These are phyloP conservation scores for Zoysia pacifica DNA, from an alignment of 176 grass and related monocot genomes.

Conservation along the genomic window DNA sequence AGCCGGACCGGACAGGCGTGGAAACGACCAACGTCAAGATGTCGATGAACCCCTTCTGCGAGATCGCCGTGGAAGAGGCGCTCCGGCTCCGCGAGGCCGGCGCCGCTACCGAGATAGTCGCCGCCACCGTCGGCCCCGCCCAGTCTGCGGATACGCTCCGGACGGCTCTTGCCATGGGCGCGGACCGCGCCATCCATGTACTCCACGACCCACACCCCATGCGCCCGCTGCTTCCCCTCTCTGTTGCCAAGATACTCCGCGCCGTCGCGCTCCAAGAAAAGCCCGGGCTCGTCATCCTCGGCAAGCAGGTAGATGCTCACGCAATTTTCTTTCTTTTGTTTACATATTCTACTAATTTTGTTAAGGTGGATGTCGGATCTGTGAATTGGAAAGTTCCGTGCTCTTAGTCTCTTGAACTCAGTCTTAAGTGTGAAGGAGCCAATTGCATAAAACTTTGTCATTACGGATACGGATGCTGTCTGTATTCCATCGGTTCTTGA, in stretches of 20 bases:
- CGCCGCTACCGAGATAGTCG: conserved; percentile 66
- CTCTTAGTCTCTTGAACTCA: background rate
- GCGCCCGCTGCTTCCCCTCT: conserved; percentile 71
- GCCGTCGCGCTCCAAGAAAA: conserved; percentile 68
- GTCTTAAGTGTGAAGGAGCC: background rate
- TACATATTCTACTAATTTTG: background rate
- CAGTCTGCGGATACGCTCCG: conserved; percentile 86
- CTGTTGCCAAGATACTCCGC: conserved; percentile 75
- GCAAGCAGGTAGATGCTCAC: conserved; percentile 69
- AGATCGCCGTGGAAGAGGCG: conserved; percentile 92
- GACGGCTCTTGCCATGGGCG: conserved; percentile 93
- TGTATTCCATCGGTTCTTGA: background rate
- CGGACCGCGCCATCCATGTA: conserved; percentile 84
- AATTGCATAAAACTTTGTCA: background rate
- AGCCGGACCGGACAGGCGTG: conserved; percentile 69
- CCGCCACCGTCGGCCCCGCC: conserved; percentile 70
- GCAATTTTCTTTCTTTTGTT: background rate
- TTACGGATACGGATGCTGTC: background rate
- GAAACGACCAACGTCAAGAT: conserved; percentile 86
- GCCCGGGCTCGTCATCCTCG: conserved; percentile 74
- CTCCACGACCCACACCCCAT: conserved; percentile 44
- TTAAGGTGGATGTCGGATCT: background rate
- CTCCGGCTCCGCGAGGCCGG: conserved; percentile 75
- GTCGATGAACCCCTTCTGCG: conserved; percentile 99
- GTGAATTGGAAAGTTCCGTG: background rate